Conservation (phyloP, 2,329 filamentous ascomycete species). For the Diaporthe vexans region DNA sequence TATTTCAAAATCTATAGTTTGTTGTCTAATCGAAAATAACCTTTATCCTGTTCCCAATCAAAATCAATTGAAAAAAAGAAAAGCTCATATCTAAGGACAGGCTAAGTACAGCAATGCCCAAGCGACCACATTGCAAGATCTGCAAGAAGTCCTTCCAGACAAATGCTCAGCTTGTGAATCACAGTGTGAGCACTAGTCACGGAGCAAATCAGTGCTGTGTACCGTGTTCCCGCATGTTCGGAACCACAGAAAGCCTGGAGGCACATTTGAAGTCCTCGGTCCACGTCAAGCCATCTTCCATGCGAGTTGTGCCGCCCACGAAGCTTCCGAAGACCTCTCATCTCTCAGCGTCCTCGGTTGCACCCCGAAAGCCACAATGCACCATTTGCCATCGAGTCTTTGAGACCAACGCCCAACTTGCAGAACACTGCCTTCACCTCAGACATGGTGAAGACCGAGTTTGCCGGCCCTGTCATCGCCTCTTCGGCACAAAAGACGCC, state of each 20-base stretch:
- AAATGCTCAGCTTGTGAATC: not conserved
- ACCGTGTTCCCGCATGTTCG: not conserved
- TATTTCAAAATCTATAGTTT: no score
- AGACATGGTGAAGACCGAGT: conserved; percentile 1
- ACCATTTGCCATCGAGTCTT: not conserved
- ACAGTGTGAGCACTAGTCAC: conserved; percentile 3
- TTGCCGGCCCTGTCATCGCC: not conserved
- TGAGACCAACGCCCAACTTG: not conserved
- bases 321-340: not conserved
- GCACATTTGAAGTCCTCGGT: not conserved
- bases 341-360: no score
- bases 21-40: no score
- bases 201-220: not conserved
- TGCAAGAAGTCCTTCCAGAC: not conserved
- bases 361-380: not conserved
- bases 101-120: not conserved
- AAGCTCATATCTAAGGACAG: not conserved
- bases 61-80: not conserved
- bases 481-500: not conserved
- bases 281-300: not conserved
- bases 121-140: not conserved
- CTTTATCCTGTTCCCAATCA: no score
- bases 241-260: not conserved
- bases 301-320: not conserved
- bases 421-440: not conserved